These are phyloP conservation scores for Xylaria castorea DNA, from an alignment of 495 filamentous ascomycete genomes.

Conservation along the genomic window DNA sequence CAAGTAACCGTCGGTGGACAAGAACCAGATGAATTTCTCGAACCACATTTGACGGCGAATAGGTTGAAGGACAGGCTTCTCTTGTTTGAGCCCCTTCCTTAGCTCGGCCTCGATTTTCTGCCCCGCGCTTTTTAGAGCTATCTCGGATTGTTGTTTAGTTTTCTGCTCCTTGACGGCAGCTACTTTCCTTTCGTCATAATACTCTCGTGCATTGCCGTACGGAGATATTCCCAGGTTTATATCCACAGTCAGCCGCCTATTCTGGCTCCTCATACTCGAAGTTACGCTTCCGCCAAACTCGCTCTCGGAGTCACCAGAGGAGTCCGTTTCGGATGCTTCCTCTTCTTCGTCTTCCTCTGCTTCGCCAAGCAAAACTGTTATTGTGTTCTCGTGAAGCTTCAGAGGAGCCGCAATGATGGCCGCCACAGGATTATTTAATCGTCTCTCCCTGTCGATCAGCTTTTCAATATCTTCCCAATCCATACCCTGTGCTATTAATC, in stretches of 20 bases:
- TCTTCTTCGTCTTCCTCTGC: conserved; percentile 59
- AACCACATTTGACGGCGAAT: conserved; percentile 89
- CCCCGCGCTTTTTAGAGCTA: conserved; percentile 87
- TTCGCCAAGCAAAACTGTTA: conserved; percentile 81
- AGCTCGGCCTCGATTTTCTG: conserved; percentile 86
- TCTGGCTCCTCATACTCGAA: conserved; percentile 44
- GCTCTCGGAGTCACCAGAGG: conserved; percentile 65
- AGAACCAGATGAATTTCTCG: conserved; percentile 94
- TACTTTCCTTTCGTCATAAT: conserved; percentile 85
- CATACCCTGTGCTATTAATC: conserved; percentile 89
- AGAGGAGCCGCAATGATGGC: conserved; percentile 86
- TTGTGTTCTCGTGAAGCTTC: conserved; percentile 85
- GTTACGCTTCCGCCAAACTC: conserved; percentile 52
- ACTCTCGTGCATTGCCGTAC: conserved; percentile 88
- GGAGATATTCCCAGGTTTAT: conserved; percentile 81
- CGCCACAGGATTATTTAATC: conserved; percentile 81
- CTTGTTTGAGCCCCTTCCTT: conserved; percentile 85
- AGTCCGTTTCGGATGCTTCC: conserved; percentile 68
- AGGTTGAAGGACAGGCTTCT: conserved; percentile 86
- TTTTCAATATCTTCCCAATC: conserved; percentile 92
- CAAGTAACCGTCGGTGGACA: conserved; percentile 94
- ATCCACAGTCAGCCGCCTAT: conserved; percentile 72
- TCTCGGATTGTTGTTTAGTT: conserved; percentile 79
- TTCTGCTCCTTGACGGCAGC: conserved; percentile 87
- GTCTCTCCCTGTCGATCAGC: conserved; percentile 85